A percentile compares a stretch with the other conserved stretches of the same genome.
Conservation (phyloP, 768 basidiomycete species). For the Galerina marginata region DNA sequence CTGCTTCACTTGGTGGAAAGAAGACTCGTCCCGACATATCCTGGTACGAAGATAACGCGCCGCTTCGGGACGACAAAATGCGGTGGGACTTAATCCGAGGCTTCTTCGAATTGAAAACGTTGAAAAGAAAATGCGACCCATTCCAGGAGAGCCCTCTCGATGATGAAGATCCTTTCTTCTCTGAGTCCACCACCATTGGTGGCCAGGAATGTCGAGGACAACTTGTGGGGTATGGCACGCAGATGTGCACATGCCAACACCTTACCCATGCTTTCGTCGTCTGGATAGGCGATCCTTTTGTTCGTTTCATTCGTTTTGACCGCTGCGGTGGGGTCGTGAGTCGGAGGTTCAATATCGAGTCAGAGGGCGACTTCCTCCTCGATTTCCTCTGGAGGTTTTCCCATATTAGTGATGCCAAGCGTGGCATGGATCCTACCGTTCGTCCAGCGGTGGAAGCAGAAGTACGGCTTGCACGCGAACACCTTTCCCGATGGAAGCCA, state of each 20-base stretch:
- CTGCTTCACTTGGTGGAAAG: not conserved
- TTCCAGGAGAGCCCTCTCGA: too few relatives aligned
- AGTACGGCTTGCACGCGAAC: too few relatives aligned
- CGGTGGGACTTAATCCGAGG: slow-evolving; percentile 2
- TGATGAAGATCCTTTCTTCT: too few relatives aligned
- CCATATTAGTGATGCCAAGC: not conserved
- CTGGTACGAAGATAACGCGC: not conserved
- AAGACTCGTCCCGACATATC: slow-evolving; percentile 10
- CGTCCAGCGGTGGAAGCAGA: too few relatives aligned
- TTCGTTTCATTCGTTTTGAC: slow-evolving; percentile 7
- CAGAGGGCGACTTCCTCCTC: not conserved
- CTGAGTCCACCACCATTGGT: too few relatives aligned
- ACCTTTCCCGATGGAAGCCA: too few relatives aligned
- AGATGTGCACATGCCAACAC: not conserved
- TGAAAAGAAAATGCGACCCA: not conserved
- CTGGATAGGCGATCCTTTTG: not conserved
- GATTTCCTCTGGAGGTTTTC: slow-evolving; percentile 4
- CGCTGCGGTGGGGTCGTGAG: slow-evolving; percentile 5
- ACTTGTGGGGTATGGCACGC: too few relatives aligned
- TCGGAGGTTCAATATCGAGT: slow-evolving; percentile 1
- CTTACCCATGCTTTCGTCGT: slow-evolving; percentile 2
- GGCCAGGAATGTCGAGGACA: too few relatives aligned
- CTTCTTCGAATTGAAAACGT: slow-evolving; percentile 22
- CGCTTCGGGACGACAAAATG: not conserved
- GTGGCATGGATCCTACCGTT: not conserved